Percentiles rank a stretch among this genome's conserved stretches.
Conservation (phyloP, 1,284 basidiomycete species). For the Mycosarcoma maydis region DNA sequence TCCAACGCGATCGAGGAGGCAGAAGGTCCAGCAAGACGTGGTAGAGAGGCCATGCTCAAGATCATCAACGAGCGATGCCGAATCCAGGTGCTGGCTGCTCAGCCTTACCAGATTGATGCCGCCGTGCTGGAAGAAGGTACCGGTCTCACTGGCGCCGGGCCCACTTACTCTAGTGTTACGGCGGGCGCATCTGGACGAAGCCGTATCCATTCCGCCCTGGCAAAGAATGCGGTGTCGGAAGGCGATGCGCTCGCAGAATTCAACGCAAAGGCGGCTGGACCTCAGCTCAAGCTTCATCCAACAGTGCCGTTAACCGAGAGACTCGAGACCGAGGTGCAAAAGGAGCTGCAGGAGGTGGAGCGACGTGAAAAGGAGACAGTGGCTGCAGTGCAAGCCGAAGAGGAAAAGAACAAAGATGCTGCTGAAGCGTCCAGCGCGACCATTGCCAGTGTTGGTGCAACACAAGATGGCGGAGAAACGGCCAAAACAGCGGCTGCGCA, state of each 20-base stretch:
- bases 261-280: slow-evolving; percentile 61
- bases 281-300: slow-evolving; percentile 63
- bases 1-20: slow-evolving; percentile 78
- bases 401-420: slow-evolving; percentile 26
- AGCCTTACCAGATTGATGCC: slow-evolving; percentile 59
- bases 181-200: slow-evolving; percentile 27
- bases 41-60: slow-evolving; percentile 79
- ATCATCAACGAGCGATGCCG: slow-evolving; percentile 92
- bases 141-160: slow-evolving; percentile 62
- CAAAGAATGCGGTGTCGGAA: slow-evolving; percentile 53
- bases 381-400: slow-evolving; percentile 36
- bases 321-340: slow-evolving; percentile 59
- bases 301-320: slow-evolving; percentile 59
- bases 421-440: slow-evolving; percentile 14
- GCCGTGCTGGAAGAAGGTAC: slow-evolving; percentile 63
- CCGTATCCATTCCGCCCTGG: slow-evolving; percentile 36
- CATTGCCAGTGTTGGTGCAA: not conserved
- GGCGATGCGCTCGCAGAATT: slow-evolving; percentile 61
- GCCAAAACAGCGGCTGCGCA: slow-evolving; percentile 4
- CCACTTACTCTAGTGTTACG: slow-evolving; percentile 40
- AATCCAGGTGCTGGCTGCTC: slow-evolving; percentile 73
- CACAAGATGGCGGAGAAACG: slow-evolving; percentile 9
- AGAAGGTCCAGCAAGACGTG: slow-evolving; percentile 69
- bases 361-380: slow-evolving; percentile 36
- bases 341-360: slow-evolving; percentile 55